Percentiles rank a stretch among this genome's conserved stretches.
These are phyloP conservation scores for Orbilia javanica DNA, from an alignment of 2,329 filamentous ascomycete genomes.

Conservation along the genomic window DNA sequence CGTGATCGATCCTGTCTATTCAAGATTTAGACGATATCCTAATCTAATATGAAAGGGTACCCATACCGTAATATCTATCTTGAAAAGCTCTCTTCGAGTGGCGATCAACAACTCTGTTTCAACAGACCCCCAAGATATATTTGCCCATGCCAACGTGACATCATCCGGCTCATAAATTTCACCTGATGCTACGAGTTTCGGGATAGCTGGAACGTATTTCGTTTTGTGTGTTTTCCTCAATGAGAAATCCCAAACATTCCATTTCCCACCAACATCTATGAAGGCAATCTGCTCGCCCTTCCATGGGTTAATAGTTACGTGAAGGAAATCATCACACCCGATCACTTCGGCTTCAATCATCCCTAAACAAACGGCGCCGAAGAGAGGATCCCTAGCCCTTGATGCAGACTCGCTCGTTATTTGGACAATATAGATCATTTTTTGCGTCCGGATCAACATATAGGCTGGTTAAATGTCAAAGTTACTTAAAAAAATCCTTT, in stretches of 20 bases:
- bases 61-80: constrained; percentile 35
- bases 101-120: constrained; percentile 31
- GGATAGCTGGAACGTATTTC: not conserved
- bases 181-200: constrained; percentile 16
- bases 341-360: constrained; percentile 11
- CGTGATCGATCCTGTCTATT: constrained; percentile 17
- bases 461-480: constrained; percentile 11
- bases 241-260: constrained; percentile 41
- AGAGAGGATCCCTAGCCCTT: not conserved
- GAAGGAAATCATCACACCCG: constrained; percentile 32
- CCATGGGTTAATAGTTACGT: constrained; percentile 44
- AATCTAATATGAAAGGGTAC: no score
- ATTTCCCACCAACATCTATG: constrained; percentile 27
- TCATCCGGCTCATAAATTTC: not conserved
- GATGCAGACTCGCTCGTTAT: constrained; percentile 11
- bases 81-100: constrained; percentile 38
- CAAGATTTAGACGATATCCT: not conserved
- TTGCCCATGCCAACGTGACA: constrained; percentile 26
- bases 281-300: constrained; percentile 32
- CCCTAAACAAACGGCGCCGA: constrained; percentile 28
- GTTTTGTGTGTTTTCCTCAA: constrained; percentile 24
- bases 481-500: constrained; percentile 1
- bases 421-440: constrained; percentile 29
- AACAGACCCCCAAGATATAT: constrained; percentile 41
- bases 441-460: constrained; percentile 35